These are phyloP conservation scores for Allantophomopsis cytisporea DNA, from an alignment of 2,329 filamentous ascomycete species.

Conservation along the genomic window DNA sequence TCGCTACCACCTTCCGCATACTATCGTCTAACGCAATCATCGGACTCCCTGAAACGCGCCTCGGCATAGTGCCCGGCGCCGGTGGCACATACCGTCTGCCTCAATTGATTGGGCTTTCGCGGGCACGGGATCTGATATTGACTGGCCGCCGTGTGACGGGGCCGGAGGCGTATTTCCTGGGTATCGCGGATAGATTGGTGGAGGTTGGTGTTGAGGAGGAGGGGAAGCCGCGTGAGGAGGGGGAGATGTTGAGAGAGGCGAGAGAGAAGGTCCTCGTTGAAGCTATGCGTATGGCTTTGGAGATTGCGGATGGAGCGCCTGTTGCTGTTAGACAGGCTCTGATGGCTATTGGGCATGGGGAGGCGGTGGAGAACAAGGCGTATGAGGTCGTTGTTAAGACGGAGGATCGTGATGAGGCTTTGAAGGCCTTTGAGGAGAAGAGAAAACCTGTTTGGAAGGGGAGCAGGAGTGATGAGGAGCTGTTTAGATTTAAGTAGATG, in stretches of 20 bases:
- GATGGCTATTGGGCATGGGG: constrained; percentile 62
- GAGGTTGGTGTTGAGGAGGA: constrained; percentile 47
- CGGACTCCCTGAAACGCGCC: constrained; percentile 78
- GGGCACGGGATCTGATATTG: constrained; percentile 81
- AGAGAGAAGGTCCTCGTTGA: constrained; percentile 58
- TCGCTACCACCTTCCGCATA: constrained; percentile 81
- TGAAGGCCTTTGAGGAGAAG: constrained; percentile 74
- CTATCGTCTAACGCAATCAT: constrained; percentile 67
- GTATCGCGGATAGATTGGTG: constrained; percentile 80
- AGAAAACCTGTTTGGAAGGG: constrained; percentile 56
- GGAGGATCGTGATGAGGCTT: constrained; percentile 77
- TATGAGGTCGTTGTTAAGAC: constrained; percentile 76
- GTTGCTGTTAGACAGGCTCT: constrained; percentile 70
- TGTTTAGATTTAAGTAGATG: no score
- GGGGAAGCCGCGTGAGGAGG: constrained; percentile 19
- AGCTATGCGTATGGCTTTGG: constrained; percentile 63
- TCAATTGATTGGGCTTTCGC: constrained; percentile 60
- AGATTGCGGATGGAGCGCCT: constrained; percentile 84
- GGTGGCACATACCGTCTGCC: constrained; percentile 86
- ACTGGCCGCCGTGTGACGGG: constrained; percentile 78
- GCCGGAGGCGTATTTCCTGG: constrained; percentile 81
- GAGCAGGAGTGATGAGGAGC: no score
- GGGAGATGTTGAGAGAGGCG: constrained; percentile 39
- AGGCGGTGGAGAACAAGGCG: constrained; percentile 74
- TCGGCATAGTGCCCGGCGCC: constrained; percentile 90